Conservation (phyloP, 176 grass and related monocot species). For the Microstegium vimineum region DNA sequence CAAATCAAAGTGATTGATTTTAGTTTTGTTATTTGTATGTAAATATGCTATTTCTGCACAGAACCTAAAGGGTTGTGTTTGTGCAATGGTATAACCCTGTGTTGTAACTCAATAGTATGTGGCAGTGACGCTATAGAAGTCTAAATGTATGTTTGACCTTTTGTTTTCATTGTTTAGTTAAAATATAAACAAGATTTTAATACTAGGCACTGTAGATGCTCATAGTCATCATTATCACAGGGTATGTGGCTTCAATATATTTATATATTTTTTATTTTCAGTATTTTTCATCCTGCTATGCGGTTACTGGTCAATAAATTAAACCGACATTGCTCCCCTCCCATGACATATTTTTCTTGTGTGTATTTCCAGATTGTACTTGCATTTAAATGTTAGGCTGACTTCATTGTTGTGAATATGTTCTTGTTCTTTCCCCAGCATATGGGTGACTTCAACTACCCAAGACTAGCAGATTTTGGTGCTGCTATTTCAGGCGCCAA, state of each 20-base stretch:
- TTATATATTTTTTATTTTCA: neutral
- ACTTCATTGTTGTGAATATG: neutral
- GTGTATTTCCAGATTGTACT: neutral
- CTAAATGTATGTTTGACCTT: neutral
- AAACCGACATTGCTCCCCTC: neutral
- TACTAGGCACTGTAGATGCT: neutral
- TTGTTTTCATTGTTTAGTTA: constrained; percentile 9
- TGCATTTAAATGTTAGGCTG: neutral
- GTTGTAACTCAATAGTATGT: neutral
- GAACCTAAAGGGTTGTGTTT: neutral
- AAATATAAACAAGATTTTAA: neutral
- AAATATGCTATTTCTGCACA: neutral
- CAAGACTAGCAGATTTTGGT: constrained; percentile 91
- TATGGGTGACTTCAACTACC: constrained; percentile 88
- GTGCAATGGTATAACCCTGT: neutral
- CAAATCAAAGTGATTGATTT: neutral
- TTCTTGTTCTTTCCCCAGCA: constrained; percentile 44
- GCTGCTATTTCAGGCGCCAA: constrained; percentile 97
- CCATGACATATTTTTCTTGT: neutral
- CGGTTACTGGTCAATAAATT: neutral
- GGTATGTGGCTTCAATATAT: neutral
- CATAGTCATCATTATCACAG: neutral
- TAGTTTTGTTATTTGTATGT: neutral
- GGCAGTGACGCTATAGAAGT: neutral
- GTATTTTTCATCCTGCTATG: neutral